Conservation (phyloP, 495 filamentous ascomycete species). For the Daldinia childiae region DNA sequence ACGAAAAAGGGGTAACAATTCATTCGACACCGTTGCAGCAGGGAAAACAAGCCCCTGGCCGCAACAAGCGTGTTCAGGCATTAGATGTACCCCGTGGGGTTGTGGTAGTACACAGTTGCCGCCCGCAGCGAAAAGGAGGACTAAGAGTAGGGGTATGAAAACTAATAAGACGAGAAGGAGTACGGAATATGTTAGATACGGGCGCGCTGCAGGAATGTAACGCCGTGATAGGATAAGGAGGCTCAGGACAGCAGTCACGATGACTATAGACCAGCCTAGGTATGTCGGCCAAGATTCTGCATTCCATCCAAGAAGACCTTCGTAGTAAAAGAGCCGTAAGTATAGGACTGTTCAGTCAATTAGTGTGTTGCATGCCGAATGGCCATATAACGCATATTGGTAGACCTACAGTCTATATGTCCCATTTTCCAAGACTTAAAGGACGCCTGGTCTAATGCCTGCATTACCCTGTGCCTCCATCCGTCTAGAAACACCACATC, state of each 20-base stretch:
- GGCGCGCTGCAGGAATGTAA: slow-evolving; percentile 16
- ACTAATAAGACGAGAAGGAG: slow-evolving; percentile 33
- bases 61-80: slow-evolving; percentile 60
- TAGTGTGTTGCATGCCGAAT: neutral
- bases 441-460: slow-evolving; percentile 51
- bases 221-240: slow-evolving; percentile 19
- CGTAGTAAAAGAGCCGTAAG: slow-evolving; percentile 67
- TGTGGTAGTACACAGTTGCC: slow-evolving; percentile 37
- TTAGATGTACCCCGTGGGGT: slow-evolving; percentile 53
- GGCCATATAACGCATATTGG: neutral
- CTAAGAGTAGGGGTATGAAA: slow-evolving; percentile 42
- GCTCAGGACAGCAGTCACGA: slow-evolving; percentile 15
- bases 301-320: slow-evolving; percentile 66
- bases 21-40: slow-evolving; percentile 17
- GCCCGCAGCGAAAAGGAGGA: slow-evolving; percentile 52
- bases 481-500: slow-evolving; percentile 62
- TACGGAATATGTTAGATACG: slow-evolving; percentile 20
- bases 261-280: slow-evolving; percentile 47
- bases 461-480: slow-evolving; percentile 59
- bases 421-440: slow-evolving; percentile 32
- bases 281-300: slow-evolving; percentile 60
- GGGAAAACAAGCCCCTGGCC: slow-evolving; percentile 46
- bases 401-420: slow-evolving; percentile 28
- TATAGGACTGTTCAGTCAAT: slow-evolving; percentile 51
- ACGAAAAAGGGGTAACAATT: slow-evolving; percentile 32